Conservation (phyloP, 495 filamentous ascomycete species). For the Alectoria sarmentosa region DNA sequence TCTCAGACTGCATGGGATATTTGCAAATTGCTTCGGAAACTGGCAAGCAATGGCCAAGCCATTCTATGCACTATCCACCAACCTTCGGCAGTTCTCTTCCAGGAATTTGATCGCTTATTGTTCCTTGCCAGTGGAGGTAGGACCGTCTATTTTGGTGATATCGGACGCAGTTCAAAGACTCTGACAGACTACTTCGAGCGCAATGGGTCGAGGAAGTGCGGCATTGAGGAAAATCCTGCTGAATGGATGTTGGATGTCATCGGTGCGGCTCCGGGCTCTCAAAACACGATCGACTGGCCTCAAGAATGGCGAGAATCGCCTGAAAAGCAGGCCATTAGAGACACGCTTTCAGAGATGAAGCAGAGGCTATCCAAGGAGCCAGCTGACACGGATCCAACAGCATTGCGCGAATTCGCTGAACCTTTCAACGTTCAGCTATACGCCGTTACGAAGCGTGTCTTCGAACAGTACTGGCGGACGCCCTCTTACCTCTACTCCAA, state of each 20-base stretch:
- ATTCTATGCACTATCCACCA: conserved; percentile 94
- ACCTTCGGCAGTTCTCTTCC: conserved; percentile 82
- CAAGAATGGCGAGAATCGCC: conserved; percentile 68
- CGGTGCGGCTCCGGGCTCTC: conserved; percentile 78
- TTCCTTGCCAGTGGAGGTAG: conserved; percentile 73
- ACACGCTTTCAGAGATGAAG: conserved; percentile 64
- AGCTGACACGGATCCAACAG: conserved; percentile 28
- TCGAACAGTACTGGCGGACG: conserved; percentile 86
- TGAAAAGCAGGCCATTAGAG: conserved; percentile 60
- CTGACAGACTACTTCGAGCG: conserved; percentile 74
- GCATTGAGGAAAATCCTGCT: conserved; percentile 71
- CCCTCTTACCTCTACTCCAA: conserved; percentile 82
- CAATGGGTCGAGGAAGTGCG: conserved; percentile 68
- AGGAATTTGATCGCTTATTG: conserved; percentile 83
- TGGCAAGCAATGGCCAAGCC: conserved; percentile 77
- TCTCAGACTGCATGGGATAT: conserved; percentile 86
- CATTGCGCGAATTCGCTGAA: conserved; percentile 48
- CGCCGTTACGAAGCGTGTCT: conserved; percentile 55
- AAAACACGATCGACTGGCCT: conserved; percentile 74
- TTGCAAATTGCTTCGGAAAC: conserved; percentile 66
- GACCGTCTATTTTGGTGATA: conserved; percentile 87
- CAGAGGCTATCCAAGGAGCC: conserved; percentile 19
- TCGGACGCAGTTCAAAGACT: conserved; percentile 69
- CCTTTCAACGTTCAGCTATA: conserved; percentile 47
- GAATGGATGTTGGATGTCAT: conserved; percentile 97